Evolutionary conservation across 148 eudicot species (phyloP), one percentile per base, ranked within the genome.

Genomic region (Polygonum maritimum): DNA sequence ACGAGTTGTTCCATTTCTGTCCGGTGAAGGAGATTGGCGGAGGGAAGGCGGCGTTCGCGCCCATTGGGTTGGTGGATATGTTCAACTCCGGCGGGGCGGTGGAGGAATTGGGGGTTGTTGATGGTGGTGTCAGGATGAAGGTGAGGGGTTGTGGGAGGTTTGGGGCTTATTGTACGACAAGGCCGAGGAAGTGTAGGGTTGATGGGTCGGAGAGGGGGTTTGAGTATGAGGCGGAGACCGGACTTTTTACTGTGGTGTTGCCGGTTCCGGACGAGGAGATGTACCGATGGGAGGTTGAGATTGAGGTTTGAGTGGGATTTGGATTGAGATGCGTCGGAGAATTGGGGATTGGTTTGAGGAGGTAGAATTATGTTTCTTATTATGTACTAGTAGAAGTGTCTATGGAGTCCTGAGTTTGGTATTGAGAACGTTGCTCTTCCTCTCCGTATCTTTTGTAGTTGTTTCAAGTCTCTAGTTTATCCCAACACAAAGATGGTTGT

Each of bases 11-110:
- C 88, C 97, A 94, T 73, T 80, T 94, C 82, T 92, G 93, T 62
- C 98, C 98, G 54, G 49, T 92, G 45, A 84, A 91, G 98, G 89
- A 87, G 71, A 81, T 94, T 51, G 70, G 73, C 60, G 82, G 75
- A 84, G 16, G 13, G 1, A 19, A 2, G 19, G 86, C 90, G 60
- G 84, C 89, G n/a, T 90, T 94, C 73, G 95, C 98, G 26, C 89
- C 96, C 63, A 92, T 94, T 33, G 98, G 98, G 22, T 49, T 92
- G 79, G 82, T 94, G n/a, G 87, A 89, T 79, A 94, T 94, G 98
- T 89, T 88, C 88, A 94, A 94, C 80, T 18, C 85, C 10, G 69
- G 96, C 47, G 97, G 96, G 15, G 98, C 97, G 51, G 86, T 90
- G 71, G 92, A 90, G 76, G 81, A 84, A 14, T 79, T 77, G 75